Evolutionary conservation across 306 rosid species (phyloP), one percentile per base, ranked within the genome.

Genomic region (Vigna radiata): DNA sequence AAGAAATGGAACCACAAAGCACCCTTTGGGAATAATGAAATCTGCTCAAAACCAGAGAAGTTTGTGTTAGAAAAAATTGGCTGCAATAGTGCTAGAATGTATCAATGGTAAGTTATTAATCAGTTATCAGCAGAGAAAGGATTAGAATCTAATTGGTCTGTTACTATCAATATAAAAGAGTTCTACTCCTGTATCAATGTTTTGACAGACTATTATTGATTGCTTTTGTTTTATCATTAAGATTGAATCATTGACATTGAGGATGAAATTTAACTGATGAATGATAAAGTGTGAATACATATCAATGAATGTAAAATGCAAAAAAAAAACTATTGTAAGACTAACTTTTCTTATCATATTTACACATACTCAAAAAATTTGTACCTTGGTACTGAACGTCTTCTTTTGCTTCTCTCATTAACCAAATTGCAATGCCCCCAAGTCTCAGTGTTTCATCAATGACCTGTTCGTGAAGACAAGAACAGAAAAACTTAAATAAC

Each of bases 401-500:
- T 85, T 94, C 88, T 84, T 82, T 91, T 68, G 98, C 94, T 86
- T 94, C 98, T 77, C 98, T 89, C 86, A 94, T 72, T 72, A 91
- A 81, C 98, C 98, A 94, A 84, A 94, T 90, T 63, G 97, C 98
- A 75, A 94, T 94, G 6, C 97, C 98, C 5, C 96, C 98, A 21
- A 94, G 84, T 78, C 98, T 86, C 41, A 94, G 94, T 44, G 98
- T 91, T 85, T 94, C 97, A 81, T 91, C 98, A 70, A 94, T 88
- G 31, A 91, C 97, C 98, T 93, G 82, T 71, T 72, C 5, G 9
- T n/a, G 52, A 78, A 81, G 39, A 78, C n/a, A 47, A 60, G n/a
- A 60, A 7, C 77, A 29, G 49, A 27, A 65, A 50, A 68, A 13
- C 7, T 50, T 50, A 50, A 14, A 54, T 55, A 69, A 54, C 1